phyloP scores from a whole-genome alignment of 768 basidiomycete genomes.

The Termitomyces sp. region DNA sequence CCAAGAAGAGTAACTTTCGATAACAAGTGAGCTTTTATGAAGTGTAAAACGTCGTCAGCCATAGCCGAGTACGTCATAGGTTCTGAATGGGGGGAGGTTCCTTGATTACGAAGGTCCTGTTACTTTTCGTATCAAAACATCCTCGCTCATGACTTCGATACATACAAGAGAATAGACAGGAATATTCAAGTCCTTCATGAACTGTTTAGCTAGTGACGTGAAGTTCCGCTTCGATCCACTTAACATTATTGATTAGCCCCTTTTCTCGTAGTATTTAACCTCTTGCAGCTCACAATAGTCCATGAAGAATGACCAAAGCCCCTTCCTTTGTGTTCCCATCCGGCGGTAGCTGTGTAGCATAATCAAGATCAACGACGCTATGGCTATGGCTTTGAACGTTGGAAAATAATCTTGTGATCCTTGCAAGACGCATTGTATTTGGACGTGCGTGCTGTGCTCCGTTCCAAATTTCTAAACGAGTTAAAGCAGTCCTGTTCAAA shows the following conservation, averaged over 20 bases:
- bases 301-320: conserved; percentile 52
- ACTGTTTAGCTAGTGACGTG: conserved; percentile 66
- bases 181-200: conserved; percentile 49
- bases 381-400: neutral
- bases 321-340: conserved; percentile 24
- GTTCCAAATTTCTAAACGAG: neutral
- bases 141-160: neutral
- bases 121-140: neutral
- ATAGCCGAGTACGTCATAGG: conserved; percentile 71
- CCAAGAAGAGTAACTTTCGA: conserved; percentile 68
- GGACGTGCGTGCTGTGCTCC: neutral
- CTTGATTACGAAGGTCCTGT: conserved; percentile 72
- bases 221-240: conserved; percentile 88
- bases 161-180: conserved; percentile 61
- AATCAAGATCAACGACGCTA: conserved; percentile 14
- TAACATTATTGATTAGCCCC: neutral
- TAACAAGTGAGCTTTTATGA: conserved; percentile 47
- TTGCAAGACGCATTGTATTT: neutral
- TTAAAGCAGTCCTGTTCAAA: neutral
- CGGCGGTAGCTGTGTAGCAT: conserved; percentile 10
- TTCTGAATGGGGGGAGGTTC: conserved; percentile 62
- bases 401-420: neutral
- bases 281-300: conserved; percentile 42
- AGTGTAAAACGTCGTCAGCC: conserved; percentile 71
- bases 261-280: neutral